Base-by-base conservation (phyloP, 345 rosid genomes). In the Durio zibethinus region DNA sequence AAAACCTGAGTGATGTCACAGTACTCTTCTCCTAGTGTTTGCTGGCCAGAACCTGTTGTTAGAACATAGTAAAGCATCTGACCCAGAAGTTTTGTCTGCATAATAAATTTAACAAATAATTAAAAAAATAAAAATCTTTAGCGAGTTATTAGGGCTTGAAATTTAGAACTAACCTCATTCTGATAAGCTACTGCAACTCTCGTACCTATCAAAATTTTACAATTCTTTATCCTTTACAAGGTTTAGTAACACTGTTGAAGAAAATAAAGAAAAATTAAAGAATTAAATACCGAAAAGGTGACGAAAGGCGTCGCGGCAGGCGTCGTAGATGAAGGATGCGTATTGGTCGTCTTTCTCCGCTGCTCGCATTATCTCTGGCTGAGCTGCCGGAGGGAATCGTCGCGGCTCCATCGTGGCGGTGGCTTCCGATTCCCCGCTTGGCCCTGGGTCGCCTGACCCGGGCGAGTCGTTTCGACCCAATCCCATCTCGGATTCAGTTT, bases 291-390 rank as follows among this genome's bases (percentile, higher is more conserved):
- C 54, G 7, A 50, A 50, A 16, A 50, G 93, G 59, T 92, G 94
- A 42, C 97, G 93, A 60, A 96, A 82, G 73, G 97, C 97, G 79
- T 96, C 98, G 77, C 95, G 97, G 87, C 97, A 96, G 76, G 99
- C 97, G 47, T 91, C 97, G 82, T 91, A 89, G 79, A 96, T 85
- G 87, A 88, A 93, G 82, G 93, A 87, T 57, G 99, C 97, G 82
- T 96, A 92, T 57, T 93, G 98, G 78, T 92, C 99, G 81, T 96
- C 99, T 77, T 96, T 95, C 87, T 95, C 98, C 8, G 97, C 97
- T 2, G 97, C 97, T 86, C 99, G 92, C 98, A 94, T 91, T 56
- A 89, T 80, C 82, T 94, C 98, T 68, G 98, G 95, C 87, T 93
- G 98, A 47, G 98, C 96, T 6, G 97, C 98, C 36, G 77, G 72